Evolutionary conservation across 2,329 filamentous ascomycete genomes (phyloP).

Genomic region (Penicillium sp.): DNA sequence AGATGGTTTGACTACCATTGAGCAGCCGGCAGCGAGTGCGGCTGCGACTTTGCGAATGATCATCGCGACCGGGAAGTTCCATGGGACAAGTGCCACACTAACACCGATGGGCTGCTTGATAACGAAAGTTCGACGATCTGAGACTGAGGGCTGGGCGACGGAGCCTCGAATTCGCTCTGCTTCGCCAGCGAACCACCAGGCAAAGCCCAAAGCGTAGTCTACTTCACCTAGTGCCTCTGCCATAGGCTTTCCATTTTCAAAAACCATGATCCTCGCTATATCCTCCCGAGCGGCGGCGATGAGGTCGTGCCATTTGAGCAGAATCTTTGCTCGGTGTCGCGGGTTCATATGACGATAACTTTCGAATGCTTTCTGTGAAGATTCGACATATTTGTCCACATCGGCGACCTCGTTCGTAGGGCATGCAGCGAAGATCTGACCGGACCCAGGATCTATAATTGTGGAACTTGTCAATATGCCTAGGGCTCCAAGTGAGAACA

Average conservation of each 20-base stretch:
- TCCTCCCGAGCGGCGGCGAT: not conserved
- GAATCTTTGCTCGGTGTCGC: not conserved
- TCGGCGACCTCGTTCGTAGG: not conserved
- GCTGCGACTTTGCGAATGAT: not conserved
- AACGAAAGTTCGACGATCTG: conserved; percentile 64
- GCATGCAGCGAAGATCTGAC: not conserved
- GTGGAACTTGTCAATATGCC: not conserved
- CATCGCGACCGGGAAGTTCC: not conserved
- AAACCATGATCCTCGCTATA: not conserved
- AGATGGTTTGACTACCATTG: not conserved
- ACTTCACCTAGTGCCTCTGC: not conserved
- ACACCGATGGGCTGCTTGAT: conserved; percentile 38
- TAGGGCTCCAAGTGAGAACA: not conserved
- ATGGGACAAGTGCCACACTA: not conserved
- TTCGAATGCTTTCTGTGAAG: not conserved
- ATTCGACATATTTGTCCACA: not conserved
- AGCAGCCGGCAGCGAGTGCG: not conserved
- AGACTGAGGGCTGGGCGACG: conserved; percentile 58
- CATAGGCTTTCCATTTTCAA: not conserved
- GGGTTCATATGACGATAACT: not conserved
- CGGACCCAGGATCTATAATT: not conserved
- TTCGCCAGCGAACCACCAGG: conserved; percentile 59
- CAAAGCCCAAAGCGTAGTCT: conserved; percentile 44
- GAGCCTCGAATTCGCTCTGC: conserved; percentile 62
- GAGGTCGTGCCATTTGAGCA: not conserved